Conservation (phyloP, 208 protist species). For the Leishmania tarentolae region DNA sequence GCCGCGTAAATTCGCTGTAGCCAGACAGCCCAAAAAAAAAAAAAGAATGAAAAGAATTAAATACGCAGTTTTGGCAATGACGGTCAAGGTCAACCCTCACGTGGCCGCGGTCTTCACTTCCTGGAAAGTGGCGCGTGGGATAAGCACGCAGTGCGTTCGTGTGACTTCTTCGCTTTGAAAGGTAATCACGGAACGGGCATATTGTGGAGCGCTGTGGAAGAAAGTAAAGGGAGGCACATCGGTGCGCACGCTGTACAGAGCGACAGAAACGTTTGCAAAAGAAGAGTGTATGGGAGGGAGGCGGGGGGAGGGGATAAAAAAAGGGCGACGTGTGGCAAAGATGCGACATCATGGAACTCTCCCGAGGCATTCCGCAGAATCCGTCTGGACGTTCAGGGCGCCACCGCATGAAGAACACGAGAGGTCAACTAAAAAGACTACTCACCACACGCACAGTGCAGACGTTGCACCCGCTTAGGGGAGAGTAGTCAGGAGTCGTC, state of each 20-base stretch:
- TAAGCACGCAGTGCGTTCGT: not conserved
- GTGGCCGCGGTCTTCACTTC: not conserved
- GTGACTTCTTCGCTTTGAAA: not conserved
- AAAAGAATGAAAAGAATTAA: not conserved
- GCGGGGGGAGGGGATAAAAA: too few species aligned
- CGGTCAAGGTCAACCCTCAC: not conserved
- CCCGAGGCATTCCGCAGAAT: not conserved
- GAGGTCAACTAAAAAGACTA: too few species aligned
- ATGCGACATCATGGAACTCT: not conserved
- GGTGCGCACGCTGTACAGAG: not conserved
- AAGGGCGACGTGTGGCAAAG: not conserved
- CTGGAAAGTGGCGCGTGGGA: not conserved
- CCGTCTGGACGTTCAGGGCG: not conserved
- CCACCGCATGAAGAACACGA: not conserved
- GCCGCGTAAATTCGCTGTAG: not conserved
- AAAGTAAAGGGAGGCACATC: not conserved
- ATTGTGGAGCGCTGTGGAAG: not conserved
- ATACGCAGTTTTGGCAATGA: not conserved
- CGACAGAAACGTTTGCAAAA: not conserved
- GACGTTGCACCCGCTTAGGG: not conserved
- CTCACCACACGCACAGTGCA: not conserved
- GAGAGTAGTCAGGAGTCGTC: not conserved
- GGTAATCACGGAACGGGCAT: not conserved
- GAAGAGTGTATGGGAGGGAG: not conserved
- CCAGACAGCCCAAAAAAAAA: not conserved